A percentile compares a stretch with the other conserved stretches of the same genome.
These are phyloP conservation scores for Xanthoparmelia taractica DNA, from an alignment of 495 filamentous ascomycete genomes.

Conservation along the genomic window DNA sequence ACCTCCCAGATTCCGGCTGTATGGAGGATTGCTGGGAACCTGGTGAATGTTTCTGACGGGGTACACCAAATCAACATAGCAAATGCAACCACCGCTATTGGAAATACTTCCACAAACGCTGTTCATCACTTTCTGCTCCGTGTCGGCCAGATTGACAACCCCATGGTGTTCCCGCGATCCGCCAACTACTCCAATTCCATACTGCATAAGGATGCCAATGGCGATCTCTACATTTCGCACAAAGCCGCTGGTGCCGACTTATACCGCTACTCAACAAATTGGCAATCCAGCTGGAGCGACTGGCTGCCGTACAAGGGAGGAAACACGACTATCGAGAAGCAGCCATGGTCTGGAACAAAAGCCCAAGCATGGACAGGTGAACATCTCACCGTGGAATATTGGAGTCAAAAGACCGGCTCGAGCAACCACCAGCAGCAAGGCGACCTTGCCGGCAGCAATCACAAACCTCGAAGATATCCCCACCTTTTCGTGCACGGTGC, in stretches of 20 bases:
- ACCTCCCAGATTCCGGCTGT: slow-evolving; percentile 27
- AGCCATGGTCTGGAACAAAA: slow-evolving; percentile 46
- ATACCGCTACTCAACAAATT: slow-evolving; percentile 52
- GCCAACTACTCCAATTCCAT: slow-evolving; percentile 51
- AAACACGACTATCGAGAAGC: slow-evolving; percentile 33
- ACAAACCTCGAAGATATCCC: slow-evolving; percentile 44
- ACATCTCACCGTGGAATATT: slow-evolving; percentile 57
- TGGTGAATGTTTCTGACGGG: slow-evolving; percentile 43
- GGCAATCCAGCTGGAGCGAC: slow-evolving; percentile 45
- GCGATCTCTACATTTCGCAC: slow-evolving; percentile 41
- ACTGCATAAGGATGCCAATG: slow-evolving; percentile 33
- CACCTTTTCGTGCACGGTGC: slow-evolving; percentile 53
- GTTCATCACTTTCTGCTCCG: slow-evolving; percentile 41
- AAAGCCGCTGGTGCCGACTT: slow-evolving; percentile 51
- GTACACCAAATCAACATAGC: slow-evolving; percentile 40
- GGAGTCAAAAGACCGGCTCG: slow-evolving; percentile 50
- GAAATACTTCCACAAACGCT: slow-evolving; percentile 35
- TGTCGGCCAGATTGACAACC: slow-evolving; percentile 39
- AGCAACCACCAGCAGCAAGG: slow-evolving; percentile 52
- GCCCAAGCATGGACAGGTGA: slow-evolving; percentile 52
- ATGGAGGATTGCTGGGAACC: slow-evolving; percentile 34
- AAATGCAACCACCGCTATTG: slow-evolving; percentile 36
- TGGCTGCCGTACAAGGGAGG: slow-evolving; percentile 45
- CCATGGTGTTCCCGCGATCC: slow-evolving; percentile 40
- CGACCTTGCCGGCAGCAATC: slow-evolving; percentile 38